Evolutionary conservation across 139 green algal genomes (phyloP).

Genomic region (Chlorella sorokiniana): DNA sequence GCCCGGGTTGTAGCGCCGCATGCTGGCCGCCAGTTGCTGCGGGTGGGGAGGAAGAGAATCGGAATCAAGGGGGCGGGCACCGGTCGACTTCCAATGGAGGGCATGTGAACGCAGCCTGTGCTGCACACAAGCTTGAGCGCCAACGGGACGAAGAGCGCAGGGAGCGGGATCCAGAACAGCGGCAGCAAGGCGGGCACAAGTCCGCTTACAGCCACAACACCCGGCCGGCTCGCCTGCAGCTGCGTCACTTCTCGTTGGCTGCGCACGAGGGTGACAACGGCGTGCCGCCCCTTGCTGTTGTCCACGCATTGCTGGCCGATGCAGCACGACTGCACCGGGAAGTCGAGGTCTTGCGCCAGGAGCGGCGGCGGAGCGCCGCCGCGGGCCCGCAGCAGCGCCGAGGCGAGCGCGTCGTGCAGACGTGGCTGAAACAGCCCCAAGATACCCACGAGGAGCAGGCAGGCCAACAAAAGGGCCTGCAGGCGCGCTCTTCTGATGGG

Average conservation of each 20-base stretch:
- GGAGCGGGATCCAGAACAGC: neutral
- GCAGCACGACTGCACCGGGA: slow-evolving; percentile 21
- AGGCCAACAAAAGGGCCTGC: neutral
- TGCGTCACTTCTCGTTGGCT: slow-evolving; percentile 17
- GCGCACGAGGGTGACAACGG: slow-evolving; percentile 27
- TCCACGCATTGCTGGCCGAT: slow-evolving; percentile 20
- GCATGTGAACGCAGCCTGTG: too few relatives aligned
- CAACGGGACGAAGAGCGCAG: neutral
- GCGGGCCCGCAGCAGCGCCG: slow-evolving; percentile 9
- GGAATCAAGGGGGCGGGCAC: neutral
- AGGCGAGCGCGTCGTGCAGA: neutral
- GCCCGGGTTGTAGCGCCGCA: slow-evolving; percentile 22
- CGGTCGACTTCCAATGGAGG: too few relatives aligned
- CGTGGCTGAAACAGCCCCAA: neutral
- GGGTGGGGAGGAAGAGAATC: neutral
- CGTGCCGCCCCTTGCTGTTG: slow-evolving; percentile 8
- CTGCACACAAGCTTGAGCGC: neutral
- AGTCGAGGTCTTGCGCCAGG: slow-evolving; percentile 4
- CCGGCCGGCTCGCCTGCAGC: neutral
- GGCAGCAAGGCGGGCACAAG: too few relatives aligned
- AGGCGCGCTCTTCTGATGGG: neutral
- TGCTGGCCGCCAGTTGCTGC: slow-evolving; percentile 26
- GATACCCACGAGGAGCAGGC: neutral
- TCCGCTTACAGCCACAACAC: neutral
- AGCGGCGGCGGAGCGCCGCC: neutral